phyloP scores from a whole-genome alignment of 2,329 filamentous ascomycete genomes.

The Furcasterigmium furcatum region DNA sequence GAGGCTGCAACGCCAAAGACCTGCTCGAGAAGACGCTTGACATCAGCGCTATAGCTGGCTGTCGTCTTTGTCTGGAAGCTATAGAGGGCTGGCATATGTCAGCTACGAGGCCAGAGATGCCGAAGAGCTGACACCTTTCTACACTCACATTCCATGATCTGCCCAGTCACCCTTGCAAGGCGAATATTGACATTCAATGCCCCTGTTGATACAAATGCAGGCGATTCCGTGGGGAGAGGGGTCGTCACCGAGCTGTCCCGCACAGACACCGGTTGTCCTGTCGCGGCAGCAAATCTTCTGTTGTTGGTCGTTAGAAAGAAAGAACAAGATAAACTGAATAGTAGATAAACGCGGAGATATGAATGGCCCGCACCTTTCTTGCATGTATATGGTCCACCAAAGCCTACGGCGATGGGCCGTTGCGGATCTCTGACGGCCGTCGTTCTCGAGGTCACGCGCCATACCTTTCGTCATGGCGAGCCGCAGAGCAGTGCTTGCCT shows the following conservation, averaged over 20 bases:
- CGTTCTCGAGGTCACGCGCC: neutral
- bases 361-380: neutral
- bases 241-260: conserved; percentile 6
- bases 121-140: fast-evolving
- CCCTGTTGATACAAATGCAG: neutral
- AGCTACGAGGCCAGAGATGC: neutral
- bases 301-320: no score
- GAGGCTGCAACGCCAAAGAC: neutral
- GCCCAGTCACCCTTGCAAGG: conserved; percentile 6
- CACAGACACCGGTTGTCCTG: conserved; percentile 6
- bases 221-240: conserved; percentile 5
- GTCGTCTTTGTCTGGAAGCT: neutral
- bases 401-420: neutral
- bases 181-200: conserved; percentile 7
- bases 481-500: neutral
- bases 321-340: no score
- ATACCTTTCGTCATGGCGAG: neutral
- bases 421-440: neutral
- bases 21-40: neutral
- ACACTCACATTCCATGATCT: conserved; percentile 2
- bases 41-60: neutral
- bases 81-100: neutral
- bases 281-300: conserved; percentile 9
- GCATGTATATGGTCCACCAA: conserved; percentile 1
- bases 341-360: no score